A percentile compares a stretch with the other conserved stretches of the same genome.
phyloP scores from a whole-genome alignment of 2,329 filamentous ascomycete genomes.

The Monilinia fructigena region DNA sequence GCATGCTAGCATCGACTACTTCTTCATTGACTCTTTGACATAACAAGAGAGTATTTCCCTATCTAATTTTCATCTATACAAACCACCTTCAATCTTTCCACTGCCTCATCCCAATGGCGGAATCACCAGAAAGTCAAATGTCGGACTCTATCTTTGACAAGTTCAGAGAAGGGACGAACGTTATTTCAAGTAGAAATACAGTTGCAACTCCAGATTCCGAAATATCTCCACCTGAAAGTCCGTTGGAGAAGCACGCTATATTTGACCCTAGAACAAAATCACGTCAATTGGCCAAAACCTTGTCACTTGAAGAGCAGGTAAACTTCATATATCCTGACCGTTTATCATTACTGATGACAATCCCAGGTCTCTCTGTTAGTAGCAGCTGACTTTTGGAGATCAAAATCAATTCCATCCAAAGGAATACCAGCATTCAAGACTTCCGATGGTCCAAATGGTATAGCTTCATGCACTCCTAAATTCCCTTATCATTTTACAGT shows the following conservation, averaged over 20 bases:
- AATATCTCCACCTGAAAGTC: constrained; percentile 35
- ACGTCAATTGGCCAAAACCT: constrained; percentile 34
- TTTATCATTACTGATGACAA: constrained; percentile 22
- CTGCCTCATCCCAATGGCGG: constrained; percentile 24
- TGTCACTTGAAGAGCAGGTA: constrained; percentile 40
- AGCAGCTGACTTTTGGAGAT: constrained; percentile 69
- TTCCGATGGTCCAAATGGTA: constrained; percentile 67
- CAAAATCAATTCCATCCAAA: constrained; percentile 60
- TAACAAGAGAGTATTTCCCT: neutral
- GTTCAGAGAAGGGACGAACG: constrained; percentile 32
- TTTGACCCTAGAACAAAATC: constrained; percentile 31
- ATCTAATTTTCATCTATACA: neutral
- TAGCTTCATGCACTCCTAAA: neutral
- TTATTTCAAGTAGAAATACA: constrained; percentile 31
- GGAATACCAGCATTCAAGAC: constrained; percentile 64
- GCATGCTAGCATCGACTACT: constrained; percentile 2
- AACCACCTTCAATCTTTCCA: neutral
- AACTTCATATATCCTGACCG: neutral
- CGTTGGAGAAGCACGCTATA: constrained; percentile 27
- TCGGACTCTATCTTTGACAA: constrained; percentile 36
- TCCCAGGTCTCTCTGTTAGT: constrained; percentile 56
- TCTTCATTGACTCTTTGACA: neutral
- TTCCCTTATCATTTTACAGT: neutral
- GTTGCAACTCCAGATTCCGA: constrained; percentile 36
- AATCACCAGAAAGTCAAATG: constrained; percentile 33